phyloP scores from a whole-genome alignment of 2,329 filamentous ascomycete species.

The Penicillium thymicola region DNA sequence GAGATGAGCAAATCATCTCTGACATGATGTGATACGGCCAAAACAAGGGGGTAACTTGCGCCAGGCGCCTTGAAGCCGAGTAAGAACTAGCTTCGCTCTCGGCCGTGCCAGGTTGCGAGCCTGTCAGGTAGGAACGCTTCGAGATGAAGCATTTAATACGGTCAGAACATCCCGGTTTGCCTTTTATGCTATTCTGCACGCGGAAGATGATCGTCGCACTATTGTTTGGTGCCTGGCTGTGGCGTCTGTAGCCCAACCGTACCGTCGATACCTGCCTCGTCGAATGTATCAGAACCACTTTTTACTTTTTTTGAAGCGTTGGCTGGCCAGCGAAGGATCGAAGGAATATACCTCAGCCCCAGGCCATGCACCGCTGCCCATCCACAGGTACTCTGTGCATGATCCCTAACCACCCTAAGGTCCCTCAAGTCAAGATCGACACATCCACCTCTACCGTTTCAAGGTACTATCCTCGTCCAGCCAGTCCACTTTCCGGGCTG shows the following conservation, averaged over 20 bases:
- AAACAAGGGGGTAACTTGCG: background rate
- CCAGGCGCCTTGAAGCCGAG: background rate
- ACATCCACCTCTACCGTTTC: background rate
- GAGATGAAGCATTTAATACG: conserved; percentile 4
- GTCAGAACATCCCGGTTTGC: conserved; percentile 8
- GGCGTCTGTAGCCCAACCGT: conserved; percentile 10
- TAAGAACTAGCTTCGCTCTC: background rate
- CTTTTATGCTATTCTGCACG: conserved; percentile 5
- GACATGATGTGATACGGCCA: background rate
- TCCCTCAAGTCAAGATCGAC: conserved; percentile 14
- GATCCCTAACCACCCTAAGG: background rate
- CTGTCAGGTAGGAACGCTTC: conserved; percentile 2
- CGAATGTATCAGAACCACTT: conserved; percentile 1
- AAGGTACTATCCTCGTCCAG: background rate
- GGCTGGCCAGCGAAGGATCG: conserved; percentile 5
- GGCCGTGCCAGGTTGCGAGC: background rate
- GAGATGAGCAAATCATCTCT: background rate
- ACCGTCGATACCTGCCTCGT: conserved; percentile 15
- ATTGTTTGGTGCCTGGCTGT: conserved; percentile 7
- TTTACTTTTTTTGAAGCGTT: background rate
- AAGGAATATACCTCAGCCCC: conserved; percentile 7
- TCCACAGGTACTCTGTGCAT: background rate
- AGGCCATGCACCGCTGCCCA: background rate
- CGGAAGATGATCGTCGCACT: conserved; percentile 18
- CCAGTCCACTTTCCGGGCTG: background rate